phyloP scores from a whole-genome alignment of 176 grass and related monocot species.

The Poa pratensis region DNA sequence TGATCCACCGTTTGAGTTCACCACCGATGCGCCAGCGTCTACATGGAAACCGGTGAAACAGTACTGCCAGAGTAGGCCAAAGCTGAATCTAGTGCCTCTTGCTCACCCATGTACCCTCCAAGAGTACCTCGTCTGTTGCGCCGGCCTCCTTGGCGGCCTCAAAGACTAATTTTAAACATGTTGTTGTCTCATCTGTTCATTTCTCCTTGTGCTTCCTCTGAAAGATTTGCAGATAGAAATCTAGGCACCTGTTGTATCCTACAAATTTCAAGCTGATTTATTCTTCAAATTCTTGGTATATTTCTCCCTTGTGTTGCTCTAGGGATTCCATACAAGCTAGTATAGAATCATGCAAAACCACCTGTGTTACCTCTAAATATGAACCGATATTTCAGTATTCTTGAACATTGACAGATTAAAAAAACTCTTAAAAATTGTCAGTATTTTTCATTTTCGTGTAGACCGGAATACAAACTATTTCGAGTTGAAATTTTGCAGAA shows the following conservation, averaged over 20 bases:
- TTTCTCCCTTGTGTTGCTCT: no score
- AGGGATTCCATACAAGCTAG: neutral
- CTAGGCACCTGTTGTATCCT: neutral
- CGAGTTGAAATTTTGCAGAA: no score
- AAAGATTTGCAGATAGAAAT: neutral
- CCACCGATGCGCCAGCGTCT: neutral
- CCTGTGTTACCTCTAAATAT: no score
- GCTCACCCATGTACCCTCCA: neutral
- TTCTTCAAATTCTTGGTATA: no score
- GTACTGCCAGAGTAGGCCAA: neutral
- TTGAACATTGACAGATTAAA: no score
- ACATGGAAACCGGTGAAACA: neutral
- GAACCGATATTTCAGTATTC: no score
- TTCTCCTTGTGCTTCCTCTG: neutral
- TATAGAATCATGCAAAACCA: neutral
- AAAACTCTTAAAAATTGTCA: no score
- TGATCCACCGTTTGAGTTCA: neutral
- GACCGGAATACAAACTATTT: no score
- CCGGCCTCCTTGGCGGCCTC: neutral
- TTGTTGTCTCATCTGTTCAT: neutral
- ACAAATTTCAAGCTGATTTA: neutral
- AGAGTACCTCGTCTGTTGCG: conserved; percentile 3
- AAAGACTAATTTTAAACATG: neutral
- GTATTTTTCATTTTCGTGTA: no score
- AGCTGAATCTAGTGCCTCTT: neutral